phyloP scores from a whole-genome alignment of 164 flowering plant genomes.

The Buxus sempervirens region DNA sequence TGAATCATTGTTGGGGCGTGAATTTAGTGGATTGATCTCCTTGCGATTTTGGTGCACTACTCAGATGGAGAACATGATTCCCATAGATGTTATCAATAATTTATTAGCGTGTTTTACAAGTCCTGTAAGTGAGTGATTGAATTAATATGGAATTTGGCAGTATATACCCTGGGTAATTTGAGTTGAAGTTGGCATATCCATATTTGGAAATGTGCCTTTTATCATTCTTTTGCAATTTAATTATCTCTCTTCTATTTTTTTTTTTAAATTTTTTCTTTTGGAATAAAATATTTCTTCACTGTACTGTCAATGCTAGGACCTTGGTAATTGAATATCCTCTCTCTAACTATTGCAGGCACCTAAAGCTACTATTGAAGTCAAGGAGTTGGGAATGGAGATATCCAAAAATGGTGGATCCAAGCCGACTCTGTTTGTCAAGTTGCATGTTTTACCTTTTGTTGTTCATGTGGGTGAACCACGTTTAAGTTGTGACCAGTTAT shows the following conservation, averaged over 20 bases:
- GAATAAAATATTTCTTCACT: too few relatives aligned
- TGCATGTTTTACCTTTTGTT: constrained; percentile 60
- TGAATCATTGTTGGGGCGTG: not conserved
- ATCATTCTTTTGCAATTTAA: not conserved
- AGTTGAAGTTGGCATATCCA: too few relatives aligned
- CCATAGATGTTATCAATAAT: not conserved
- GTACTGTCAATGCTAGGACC: too few relatives aligned
- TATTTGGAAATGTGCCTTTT: not conserved
- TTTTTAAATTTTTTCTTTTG: too few relatives aligned
- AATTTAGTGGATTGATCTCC: not conserved
- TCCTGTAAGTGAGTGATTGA: not conserved
- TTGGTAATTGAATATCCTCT: not conserved
- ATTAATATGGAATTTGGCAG: not conserved
- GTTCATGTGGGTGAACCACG: constrained; percentile 64
- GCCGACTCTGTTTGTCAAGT: constrained; percentile 62
- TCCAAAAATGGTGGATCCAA: constrained; percentile 77
- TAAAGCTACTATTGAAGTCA: constrained; percentile 73
- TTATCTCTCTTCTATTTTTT: not conserved
- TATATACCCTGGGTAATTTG: too few relatives aligned
- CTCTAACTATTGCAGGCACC: constrained; percentile 53
- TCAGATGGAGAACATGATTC: not conserved
- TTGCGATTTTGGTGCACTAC: not conserved
- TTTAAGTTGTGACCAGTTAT: constrained; percentile 51
- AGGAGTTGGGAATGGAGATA: constrained; percentile 76
- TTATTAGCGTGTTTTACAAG: not conserved